Conservation (phyloP, 768 basidiomycete species). For the Podaxis pistillaris region DNA sequence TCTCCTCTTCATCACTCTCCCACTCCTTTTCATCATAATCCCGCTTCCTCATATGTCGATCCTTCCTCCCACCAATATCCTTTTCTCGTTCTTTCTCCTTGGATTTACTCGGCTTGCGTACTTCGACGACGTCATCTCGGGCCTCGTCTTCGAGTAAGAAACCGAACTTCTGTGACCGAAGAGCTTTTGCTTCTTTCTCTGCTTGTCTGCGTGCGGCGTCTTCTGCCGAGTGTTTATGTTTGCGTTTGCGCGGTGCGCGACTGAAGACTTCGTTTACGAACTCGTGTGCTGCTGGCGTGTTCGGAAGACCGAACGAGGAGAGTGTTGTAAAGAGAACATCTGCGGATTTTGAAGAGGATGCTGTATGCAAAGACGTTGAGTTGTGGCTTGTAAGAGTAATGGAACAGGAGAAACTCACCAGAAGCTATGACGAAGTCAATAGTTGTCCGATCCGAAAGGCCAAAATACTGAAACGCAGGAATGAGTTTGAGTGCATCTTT, state of each 20-base stretch:
- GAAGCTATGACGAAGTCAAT: conserved; percentile 87
- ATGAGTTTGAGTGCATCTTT: conserved; percentile 5
- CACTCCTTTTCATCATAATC: conserved; percentile 82
- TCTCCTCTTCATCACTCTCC: conserved; percentile 90
- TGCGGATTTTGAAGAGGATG: conserved; percentile 80
- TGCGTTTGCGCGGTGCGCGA: conserved; percentile 76
- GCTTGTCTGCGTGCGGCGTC: conserved; percentile 58
- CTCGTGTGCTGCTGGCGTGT: conserved; percentile 73
- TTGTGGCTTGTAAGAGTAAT: not conserved
- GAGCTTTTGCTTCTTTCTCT: conserved; percentile 71
- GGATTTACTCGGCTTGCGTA: conserved; percentile 39
- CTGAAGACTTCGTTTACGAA: conserved; percentile 79
- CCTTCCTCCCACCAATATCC: conserved; percentile 48
- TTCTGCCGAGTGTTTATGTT: conserved; percentile 53
- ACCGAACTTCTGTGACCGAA: conserved; percentile 72
- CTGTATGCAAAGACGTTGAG: conserved; percentile 32
- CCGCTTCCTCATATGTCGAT: conserved; percentile 72
- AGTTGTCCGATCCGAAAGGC: conserved; percentile 79
- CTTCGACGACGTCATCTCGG: conserved; percentile 41
- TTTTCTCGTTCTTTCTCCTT: conserved; percentile 27
- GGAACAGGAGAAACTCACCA: conserved; percentile 43
- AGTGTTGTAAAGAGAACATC: conserved; percentile 78
- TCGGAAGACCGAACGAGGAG: conserved; percentile 74
- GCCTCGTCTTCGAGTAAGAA: conserved; percentile 67
- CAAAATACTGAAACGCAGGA: conserved; percentile 58